Conservation (phyloP, 352 stramenopile species). For the Phytophthora uliginosa region DNA sequence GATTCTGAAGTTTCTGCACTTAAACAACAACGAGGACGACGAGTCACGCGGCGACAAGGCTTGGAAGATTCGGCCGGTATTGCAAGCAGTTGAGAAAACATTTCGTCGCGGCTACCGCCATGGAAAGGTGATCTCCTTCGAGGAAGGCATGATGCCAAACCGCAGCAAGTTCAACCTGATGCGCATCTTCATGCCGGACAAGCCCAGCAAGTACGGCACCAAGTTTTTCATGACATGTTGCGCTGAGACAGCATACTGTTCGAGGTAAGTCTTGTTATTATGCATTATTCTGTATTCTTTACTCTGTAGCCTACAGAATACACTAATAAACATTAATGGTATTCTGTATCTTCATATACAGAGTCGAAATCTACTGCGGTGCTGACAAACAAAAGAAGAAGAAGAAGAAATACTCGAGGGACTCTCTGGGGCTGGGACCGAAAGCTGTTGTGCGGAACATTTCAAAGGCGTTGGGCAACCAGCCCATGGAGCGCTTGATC, state of each 20-base stretch:
- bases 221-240: slow-evolving; percentile 43
- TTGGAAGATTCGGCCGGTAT: neutral
- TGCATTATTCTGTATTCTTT: slow-evolving; percentile 12
- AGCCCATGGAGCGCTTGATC: slow-evolving; percentile 12
- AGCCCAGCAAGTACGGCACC: slow-evolving; percentile 20
- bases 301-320: neutral
- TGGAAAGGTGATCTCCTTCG: slow-evolving; percentile 23
- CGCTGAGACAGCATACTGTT: slow-evolving; percentile 19
- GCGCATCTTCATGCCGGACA: slow-evolving; percentile 27
- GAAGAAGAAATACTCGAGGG: neutral
- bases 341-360: no score
- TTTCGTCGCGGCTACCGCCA: slow-evolving; percentile 26
- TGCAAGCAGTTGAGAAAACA: slow-evolving; percentile 30
- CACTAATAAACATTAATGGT: no score
- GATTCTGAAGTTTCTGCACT: slow-evolving; percentile 30
- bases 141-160: slow-evolving; percentile 36
- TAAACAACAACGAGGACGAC: slow-evolving; percentile 20
- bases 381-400: no score
- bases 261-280: slow-evolving; percentile 8
- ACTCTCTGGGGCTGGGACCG: neutral
- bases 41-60: slow-evolving; percentile 1
- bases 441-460: slow-evolving; percentile 23
- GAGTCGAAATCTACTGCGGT: no score
- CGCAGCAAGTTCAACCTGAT: slow-evolving; percentile 31
- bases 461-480: slow-evolving; percentile 5